A percentile compares a stretch with the other conserved stretches of the same genome.
These are phyloP conservation scores for Ruellia speciosa DNA, from an alignment of 305 asterid genomes.

Conservation along the genomic window DNA sequence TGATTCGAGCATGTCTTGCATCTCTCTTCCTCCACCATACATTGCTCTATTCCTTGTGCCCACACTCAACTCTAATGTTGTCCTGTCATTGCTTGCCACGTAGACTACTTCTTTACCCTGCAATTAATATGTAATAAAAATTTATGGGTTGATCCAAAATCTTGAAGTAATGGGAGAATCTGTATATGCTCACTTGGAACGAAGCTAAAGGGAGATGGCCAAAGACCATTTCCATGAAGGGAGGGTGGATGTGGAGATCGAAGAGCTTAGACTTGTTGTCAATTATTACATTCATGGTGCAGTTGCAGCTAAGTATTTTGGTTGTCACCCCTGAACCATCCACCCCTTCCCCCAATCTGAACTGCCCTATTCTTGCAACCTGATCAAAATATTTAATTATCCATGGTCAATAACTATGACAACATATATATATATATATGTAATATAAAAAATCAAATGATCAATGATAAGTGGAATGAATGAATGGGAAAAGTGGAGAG, in stretches of 20 bases:
- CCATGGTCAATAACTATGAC: too few relatives aligned
- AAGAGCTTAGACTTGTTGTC: slow-evolving; percentile 63
- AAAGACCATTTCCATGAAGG: slow-evolving; percentile 27
- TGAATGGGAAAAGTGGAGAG: too few relatives aligned
- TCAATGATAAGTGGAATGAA: too few relatives aligned
- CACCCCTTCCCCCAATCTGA: slow-evolving; percentile 60
- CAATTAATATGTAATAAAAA: neutral
- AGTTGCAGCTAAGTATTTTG: slow-evolving; percentile 58
- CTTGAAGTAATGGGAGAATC: neutral
- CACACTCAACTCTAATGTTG: slow-evolving; percentile 31
- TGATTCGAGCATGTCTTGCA: slow-evolving; percentile 62
- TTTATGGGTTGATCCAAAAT: too few relatives aligned
- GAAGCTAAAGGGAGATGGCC: slow-evolving; percentile 43
- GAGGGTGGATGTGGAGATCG: slow-evolving; percentile 58
- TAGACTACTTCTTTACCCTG: slow-evolving; percentile 34
- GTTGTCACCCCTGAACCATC: slow-evolving; percentile 69
- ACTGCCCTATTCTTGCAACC: slow-evolving; percentile 43
- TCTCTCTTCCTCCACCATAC: slow-evolving; percentile 77
- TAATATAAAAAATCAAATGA: too few relatives aligned
- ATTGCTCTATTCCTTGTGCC: slow-evolving; percentile 63
- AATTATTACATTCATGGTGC: slow-evolving; percentile 33
- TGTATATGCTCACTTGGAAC: slow-evolving; percentile 35
- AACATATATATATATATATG: too few relatives aligned
- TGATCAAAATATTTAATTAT: slow-evolving; percentile 12
- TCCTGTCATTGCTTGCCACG: slow-evolving; percentile 33